Evolutionary conservation across 1,284 basidiomycete species (phyloP), one percentile per base, ranked within the genome.

Genomic region (Sparassis latifolia): DNA sequence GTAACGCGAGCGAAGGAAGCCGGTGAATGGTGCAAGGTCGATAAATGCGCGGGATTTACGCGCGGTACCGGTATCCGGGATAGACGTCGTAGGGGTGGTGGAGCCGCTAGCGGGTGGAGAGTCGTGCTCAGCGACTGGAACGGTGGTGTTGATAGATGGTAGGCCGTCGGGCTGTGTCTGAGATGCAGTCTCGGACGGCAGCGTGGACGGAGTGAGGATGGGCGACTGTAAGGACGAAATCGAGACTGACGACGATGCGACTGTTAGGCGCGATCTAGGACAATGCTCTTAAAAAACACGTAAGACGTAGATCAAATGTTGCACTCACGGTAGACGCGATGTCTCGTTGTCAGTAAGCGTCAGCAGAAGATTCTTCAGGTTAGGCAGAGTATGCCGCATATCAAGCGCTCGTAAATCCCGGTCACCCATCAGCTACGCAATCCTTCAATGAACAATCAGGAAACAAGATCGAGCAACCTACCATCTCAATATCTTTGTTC

Each of bases 401-500:
- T 99, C 97, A 55, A 94, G 70, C 20, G 92, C 86, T 42, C 87
- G 85, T 50, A 98, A 76, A 63, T 92, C 84, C 20, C 87, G 81
- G 60, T 94, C 89, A 54, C 82, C 77, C 94, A 96, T 96, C 50
- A 97, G 79, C 92, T 97, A 58, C 20, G 42, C 27, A 30, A 20
- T 29, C 32, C 3, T 20, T 37, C 28, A 32, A 48, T 44, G 44
- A 37, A 33, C 54, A 44, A 58, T 31, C 57, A 48, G 50, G 52
- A 48, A 46, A 49, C 49, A 51, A 9, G 44, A 52, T 30, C 47
- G 43, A 49, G 37, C 48, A 41, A 60, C 80, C 59, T 59, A 94
- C 92, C 78, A 93, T 77, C 71, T 99, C 96, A 56, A 99, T 93
- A 66, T 99, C 78, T 71, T 99, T 99, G 74, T 99, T 99, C 38